Conservation (phyloP, 2,329 filamentous ascomycete species). For the Diaporthe amygdali region DNA sequence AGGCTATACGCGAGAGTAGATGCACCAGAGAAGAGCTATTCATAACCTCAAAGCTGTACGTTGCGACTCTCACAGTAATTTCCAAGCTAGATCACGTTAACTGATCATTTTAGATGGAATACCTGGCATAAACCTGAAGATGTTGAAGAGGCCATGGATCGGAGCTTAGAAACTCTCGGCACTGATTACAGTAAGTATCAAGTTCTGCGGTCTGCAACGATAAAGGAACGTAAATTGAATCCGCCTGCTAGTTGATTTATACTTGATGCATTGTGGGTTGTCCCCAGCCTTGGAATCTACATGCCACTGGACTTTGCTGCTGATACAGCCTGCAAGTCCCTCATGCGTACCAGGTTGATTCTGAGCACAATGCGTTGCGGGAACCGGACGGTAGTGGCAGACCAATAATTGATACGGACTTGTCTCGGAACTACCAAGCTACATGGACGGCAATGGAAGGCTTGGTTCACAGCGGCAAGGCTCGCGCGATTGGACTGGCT, state of each 20-base stretch:
- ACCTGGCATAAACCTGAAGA: conserved; percentile 29
- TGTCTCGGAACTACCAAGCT: neutral
- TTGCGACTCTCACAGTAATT: neutral
- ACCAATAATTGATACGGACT: neutral
- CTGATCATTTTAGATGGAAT: too few relatives aligned
- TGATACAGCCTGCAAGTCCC: neutral
- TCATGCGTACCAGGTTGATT: neutral
- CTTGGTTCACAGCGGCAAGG: conserved; percentile 60
- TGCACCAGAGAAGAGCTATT: conserved; percentile 38
- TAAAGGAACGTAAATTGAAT: neutral
- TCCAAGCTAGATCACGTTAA: neutral
- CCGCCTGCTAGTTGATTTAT: conserved; percentile 52
- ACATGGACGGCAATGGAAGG: conserved; percentile 34
- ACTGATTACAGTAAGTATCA: conserved; percentile 45
- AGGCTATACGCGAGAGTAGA: conserved; percentile 36
- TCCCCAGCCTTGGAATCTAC: neutral
- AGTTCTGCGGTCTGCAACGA: too few relatives aligned
- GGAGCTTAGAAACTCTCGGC: conserved; percentile 48
- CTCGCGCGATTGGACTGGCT: conserved; percentile 72
- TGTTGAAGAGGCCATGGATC: conserved; percentile 33
- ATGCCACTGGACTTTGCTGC: too few relatives aligned
- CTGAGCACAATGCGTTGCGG: neutral
- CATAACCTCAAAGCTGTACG: conserved; percentile 37
- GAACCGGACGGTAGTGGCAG: neutral
- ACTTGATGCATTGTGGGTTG: conserved; percentile 42